Conservation (phyloP, 441 rosid genomes). For the Adansonia grandidieri region DNA sequence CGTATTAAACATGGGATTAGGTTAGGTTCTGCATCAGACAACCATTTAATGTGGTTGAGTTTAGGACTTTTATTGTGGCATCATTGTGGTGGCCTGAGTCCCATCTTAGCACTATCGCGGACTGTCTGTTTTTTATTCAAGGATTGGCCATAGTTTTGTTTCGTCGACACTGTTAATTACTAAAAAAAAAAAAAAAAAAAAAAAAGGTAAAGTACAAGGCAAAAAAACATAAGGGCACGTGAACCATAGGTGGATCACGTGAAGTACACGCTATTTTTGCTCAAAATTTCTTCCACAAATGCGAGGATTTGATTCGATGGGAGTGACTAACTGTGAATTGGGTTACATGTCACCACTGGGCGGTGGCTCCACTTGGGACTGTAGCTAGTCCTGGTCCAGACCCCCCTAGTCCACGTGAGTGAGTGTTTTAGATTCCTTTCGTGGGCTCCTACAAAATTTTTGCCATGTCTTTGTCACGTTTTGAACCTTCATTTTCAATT, state of each 20-base stretch:
- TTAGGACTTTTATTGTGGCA: background rate
- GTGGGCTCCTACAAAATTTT: slow-evolving; percentile 17
- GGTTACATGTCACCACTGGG: slow-evolving; percentile 25
- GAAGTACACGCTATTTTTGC: slow-evolving; percentile 43
- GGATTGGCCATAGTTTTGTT: slow-evolving; percentile 44
- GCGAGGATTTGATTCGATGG: slow-evolving; percentile 18
- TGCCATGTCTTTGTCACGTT: slow-evolving; percentile 19
- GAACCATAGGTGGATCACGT: slow-evolving; percentile 62
- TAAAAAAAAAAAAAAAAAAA: background rate
- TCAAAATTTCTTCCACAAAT: slow-evolving; percentile 10
- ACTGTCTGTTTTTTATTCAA: slow-evolving; percentile 22
- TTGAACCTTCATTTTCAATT: slow-evolving; percentile 8
- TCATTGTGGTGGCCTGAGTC: slow-evolving; percentile 21
- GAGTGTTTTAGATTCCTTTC: slow-evolving; percentile 24
- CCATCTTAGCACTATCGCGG: slow-evolving; percentile 26
- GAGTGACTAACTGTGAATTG: background rate
- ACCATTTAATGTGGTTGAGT: slow-evolving; percentile 6
- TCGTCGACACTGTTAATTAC: slow-evolving; percentile 29
- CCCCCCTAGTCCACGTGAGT: slow-evolving; percentile 37
- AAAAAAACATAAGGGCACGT: slow-evolving; percentile 47
- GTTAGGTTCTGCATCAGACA: background rate
- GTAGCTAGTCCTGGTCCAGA: background rate
- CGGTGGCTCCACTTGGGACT: slow-evolving; percentile 13
- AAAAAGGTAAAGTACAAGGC: slow-evolving; percentile 34
- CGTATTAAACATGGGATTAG: slow-evolving; percentile 16